Base-by-base conservation (phyloP, 352 stramenopile genomes). In the Globisporangium sylvaticum region DNA sequence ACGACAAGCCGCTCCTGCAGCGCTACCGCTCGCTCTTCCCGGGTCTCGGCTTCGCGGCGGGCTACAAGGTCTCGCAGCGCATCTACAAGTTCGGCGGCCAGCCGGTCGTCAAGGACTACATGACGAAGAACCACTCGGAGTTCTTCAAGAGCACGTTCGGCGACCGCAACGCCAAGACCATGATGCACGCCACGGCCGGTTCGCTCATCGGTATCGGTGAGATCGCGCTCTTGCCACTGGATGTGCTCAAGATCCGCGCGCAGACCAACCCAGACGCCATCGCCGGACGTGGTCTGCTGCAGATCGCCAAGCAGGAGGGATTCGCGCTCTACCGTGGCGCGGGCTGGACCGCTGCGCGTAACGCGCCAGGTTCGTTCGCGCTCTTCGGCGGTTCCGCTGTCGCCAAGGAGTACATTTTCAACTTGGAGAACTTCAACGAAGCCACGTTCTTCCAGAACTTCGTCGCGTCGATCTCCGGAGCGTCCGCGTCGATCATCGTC, bases 1-100 rank as follows among this genome's bases (percentile, higher is more conserved):
- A 87, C 66, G 80, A 90, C 62, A 88, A 95, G 82, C 80, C 88
- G 29, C 37, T 92, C 42, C 52, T 91, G 25, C 72, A 80, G 56
- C 94, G 94, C 72, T 92, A 95, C 69, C 77, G 82, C 34, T 96
- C 88, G 70, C 80, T 98, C 15, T 98, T 97, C 76, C 92, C 92
- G 1, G 92, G 93, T 14, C 83, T 98, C 46, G 92, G 92, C 62
- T 98, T 98, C 70, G 95, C 92, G 22, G 94, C 94, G 24, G 95
- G 87, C 55, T 98, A 98, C 89, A 98, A 98, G 82, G 87, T 98
- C 71, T 92, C 96, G 54, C 94, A 98, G 80, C 91, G 95, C 61
- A 95, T 98, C 62, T 98, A 98, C 84, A 98, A 98, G 78, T 98
- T 98, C 76, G 94, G 94, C 62, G 95, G 95, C 32, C 95, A 98